phyloP scores from a whole-genome alignment of 2,329 filamentous ascomycete genomes.

The Pseudogymnoascus pannorum region DNA sequence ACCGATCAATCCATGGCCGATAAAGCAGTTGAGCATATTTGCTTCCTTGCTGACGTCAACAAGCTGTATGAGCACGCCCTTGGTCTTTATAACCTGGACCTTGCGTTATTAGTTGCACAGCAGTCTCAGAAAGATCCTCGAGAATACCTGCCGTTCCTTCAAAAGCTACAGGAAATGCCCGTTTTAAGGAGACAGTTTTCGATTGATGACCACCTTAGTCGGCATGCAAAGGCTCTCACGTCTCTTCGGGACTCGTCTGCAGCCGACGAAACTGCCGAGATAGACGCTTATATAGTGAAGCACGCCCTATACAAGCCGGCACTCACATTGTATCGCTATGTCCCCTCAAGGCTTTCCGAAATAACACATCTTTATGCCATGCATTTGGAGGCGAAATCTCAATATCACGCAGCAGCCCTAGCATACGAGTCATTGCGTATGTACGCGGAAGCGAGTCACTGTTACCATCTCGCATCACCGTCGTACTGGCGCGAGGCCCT shows the following conservation, averaged over 20 bases:
- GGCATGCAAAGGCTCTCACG: slow-evolving; percentile 66
- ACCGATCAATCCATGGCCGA: slow-evolving; percentile 68
- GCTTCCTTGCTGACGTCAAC: slow-evolving; percentile 92
- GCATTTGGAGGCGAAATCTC: slow-evolving; percentile 65
- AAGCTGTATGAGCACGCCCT: slow-evolving; percentile 84
- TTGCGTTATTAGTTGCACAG: slow-evolving; percentile 85
- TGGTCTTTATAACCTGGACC: slow-evolving; percentile 83
- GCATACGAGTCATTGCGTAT: slow-evolving; percentile 81
- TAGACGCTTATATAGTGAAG: slow-evolving; percentile 69
- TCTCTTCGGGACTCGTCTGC: slow-evolving; percentile 61
- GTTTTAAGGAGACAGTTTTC: slow-evolving; percentile 66
- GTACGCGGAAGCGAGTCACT: slow-evolving; percentile 66
- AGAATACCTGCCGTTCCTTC: slow-evolving; percentile 92
- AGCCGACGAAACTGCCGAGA: slow-evolving; percentile 62
- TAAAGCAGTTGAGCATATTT: slow-evolving; percentile 90
- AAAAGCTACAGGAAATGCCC: slow-evolving; percentile 70
- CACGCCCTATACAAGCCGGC: slow-evolving; percentile 73
- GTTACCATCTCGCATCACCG: slow-evolving; percentile 73
- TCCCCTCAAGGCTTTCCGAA: slow-evolving; percentile 54
- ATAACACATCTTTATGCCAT: slow-evolving; percentile 75
- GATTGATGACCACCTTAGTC: slow-evolving; percentile 81
- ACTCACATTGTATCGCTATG: slow-evolving; percentile 77
- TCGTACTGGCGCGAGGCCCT: slow-evolving; percentile 85
- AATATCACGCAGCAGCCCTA: slow-evolving; percentile 79
- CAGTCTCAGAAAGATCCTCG: slow-evolving; percentile 92